These are phyloP conservation scores for Ogataea pignaliae DNA, from an alignment of 805 yeast species.

Conservation along the genomic window DNA sequence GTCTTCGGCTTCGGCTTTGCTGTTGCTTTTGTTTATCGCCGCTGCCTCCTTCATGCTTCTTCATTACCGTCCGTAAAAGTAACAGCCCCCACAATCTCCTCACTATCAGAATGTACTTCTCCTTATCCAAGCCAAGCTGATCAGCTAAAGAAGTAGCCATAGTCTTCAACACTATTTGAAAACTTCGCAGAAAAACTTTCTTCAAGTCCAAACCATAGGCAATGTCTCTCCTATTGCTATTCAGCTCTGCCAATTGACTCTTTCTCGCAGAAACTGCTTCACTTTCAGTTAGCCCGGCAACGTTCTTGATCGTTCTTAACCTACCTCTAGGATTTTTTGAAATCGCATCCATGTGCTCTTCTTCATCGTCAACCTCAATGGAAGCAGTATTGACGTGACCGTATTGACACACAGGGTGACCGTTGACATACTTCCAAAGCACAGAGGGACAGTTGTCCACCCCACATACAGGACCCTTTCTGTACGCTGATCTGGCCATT, in stretches of 20 bases:
- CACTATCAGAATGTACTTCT: conserved; percentile 22
- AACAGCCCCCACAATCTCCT: conserved; percentile 28
- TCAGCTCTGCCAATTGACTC: neutral
- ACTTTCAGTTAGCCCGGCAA: conserved; percentile 36
- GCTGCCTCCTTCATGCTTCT: conserved; percentile 3
- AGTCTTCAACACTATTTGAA: conserved; percentile 38
- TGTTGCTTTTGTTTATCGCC: neutral
- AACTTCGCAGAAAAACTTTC: conserved; percentile 16
- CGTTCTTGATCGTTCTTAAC: conserved; percentile 48
- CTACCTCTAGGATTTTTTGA: conserved; percentile 58
- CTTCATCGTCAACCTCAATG: conserved; percentile 76
- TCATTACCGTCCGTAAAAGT: conserved; percentile 2
- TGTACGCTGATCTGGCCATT: conserved; percentile 21
- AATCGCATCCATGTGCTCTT: conserved; percentile 47
- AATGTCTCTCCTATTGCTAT: conserved; percentile 3
- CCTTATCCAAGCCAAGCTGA: conserved; percentile 16
- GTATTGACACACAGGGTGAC: conserved; percentile 77
- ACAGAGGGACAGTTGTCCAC: conserved; percentile 82
- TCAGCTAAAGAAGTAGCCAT: conserved; percentile 42
- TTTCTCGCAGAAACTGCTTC: conserved; percentile 9
- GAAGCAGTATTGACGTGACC: conserved; percentile 89
- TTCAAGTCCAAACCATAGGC: conserved; percentile 23
- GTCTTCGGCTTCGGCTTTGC: neutral
- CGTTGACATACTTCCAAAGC: conserved; percentile 68
- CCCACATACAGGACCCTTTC: conserved; percentile 82